These are phyloP conservation scores for Aspergillus puulaauensis DNA, from an alignment of 2,329 filamentous ascomycete species.

Conservation along the genomic window DNA sequence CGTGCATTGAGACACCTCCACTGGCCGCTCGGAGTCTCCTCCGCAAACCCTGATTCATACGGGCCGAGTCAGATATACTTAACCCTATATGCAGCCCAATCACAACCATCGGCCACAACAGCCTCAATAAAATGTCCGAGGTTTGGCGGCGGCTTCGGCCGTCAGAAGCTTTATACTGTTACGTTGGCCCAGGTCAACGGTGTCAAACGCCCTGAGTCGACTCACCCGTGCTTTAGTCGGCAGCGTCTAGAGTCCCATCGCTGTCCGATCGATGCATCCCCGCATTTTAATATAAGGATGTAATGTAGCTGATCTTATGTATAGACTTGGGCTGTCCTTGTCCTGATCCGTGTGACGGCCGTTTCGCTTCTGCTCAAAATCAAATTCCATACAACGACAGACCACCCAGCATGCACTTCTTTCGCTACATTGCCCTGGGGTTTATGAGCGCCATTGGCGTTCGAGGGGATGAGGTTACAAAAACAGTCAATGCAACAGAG, in stretches of 20 bases:
- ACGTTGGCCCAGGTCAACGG: background rate
- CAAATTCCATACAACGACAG: background rate
- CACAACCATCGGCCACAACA: background rate
- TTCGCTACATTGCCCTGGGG: background rate
- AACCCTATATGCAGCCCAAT: background rate
- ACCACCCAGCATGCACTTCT: background rate
- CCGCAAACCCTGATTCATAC: constrained; percentile 8
- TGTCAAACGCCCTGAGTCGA: background rate
- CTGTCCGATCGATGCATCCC: background rate
- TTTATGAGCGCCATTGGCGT: background rate
- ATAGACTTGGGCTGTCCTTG: background rate
- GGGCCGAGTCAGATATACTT: constrained; percentile 4
- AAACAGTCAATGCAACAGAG: constrained; percentile 4
- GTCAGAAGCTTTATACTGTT: background rate
- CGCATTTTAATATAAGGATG: constrained; percentile 1
- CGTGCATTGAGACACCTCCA: background rate
- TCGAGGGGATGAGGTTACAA: background rate
- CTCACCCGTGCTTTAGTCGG: background rate
- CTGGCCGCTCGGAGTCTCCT: background rate
- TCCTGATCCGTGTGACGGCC: background rate
- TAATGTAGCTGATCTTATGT: background rate
- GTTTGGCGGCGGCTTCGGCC: constrained; percentile 2
- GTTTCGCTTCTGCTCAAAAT: background rate
- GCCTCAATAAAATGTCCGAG: constrained; percentile 4
- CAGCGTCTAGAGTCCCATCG: background rate